Base-by-base conservation (phyloP, 805 yeast species). In the Pichia scutulata region DNA sequence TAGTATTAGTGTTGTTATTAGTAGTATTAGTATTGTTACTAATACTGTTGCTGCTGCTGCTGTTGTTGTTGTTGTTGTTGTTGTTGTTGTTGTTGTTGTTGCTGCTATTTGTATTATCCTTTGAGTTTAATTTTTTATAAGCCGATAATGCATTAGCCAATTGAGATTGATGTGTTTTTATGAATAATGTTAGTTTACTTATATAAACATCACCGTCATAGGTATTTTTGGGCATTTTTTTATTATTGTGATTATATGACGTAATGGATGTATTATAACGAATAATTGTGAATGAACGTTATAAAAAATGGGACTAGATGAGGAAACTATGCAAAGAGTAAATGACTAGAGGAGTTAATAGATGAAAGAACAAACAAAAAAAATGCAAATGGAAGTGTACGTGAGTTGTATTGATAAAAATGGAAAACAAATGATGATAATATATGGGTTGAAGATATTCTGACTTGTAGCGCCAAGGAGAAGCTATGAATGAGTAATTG, bases 181-280 rank as follows among this genome's bases (percentile, higher is more conserved):
- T 73, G 56, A 79, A 78, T 4, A 75, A 64, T 26, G 84, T 74
- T 30, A 80, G 65, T 52, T 78, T 71, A 57, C 76, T 81, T 39
- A 78, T 70, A 59, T 78, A 80, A 18, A 75, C 75, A 57, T 80
- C 82, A 28, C 84, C 84, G 53, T 79, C 84, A 51, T 73, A 70
- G 21, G 71, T 67, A 51, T 62, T 64, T 37, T 55, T 53, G 7
- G 52, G 50, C 57, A 54, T 51, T 46, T 46, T 28, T 28, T n/a
- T 16, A n/a, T 7, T 4, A 7, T 33, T 16, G 18, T n/a, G 3
- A n/a, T 33, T 33, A 7, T 33, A 33, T 33, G 37, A 33, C 37
- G 37, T 33, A 33, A 33, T 33, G 37, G 4, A 14, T 14, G n/a
- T 3, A 16, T 33, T 3, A 12, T 2, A 33, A 33, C 7, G 8